A percentile compares a stretch with the other conserved stretches of the same genome.
phyloP scores from a whole-genome alignment of 805 yeast genomes.

The Aciculoconidium aculeatum region DNA sequence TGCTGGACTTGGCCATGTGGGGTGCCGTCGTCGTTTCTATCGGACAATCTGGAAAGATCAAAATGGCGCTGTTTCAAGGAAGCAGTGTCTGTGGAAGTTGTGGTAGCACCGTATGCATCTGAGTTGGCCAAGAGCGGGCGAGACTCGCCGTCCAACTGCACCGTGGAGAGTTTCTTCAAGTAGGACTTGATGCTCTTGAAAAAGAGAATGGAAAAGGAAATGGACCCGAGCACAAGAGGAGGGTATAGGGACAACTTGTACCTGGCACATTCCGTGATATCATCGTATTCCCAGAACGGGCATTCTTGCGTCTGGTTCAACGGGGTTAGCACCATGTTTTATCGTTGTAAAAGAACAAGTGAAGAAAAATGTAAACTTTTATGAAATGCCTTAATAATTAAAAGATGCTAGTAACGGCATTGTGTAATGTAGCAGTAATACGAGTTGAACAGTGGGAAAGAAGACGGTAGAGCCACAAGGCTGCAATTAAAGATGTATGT shows the following conservation, averaged over 20 bases:
- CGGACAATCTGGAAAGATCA: constrained; percentile 50
- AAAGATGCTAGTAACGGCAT: too few species aligned
- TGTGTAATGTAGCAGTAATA: constrained; percentile 1
- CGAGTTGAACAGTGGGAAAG: too few species aligned
- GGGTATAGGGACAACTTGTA: constrained; percentile 32
- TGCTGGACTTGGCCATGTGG: constrained; percentile 50
- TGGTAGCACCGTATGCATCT: constrained; percentile 28
- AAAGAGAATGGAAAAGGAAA: constrained; percentile 22
- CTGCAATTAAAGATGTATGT: too few species aligned
- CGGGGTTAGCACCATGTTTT: constrained; percentile 1
- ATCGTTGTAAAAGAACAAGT: neutral
- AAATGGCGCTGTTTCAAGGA: constrained; percentile 55
- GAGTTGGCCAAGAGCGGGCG: constrained; percentile 30
- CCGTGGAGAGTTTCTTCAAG: constrained; percentile 4
- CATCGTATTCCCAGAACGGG: constrained; percentile 54
- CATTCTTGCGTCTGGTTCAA: constrained; percentile 10
- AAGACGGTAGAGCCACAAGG: too few species aligned
- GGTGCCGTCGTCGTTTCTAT: constrained; percentile 53
- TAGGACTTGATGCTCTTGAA: constrained; percentile 15
- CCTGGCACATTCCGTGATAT: constrained; percentile 49
- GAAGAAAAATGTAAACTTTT: too few species aligned
- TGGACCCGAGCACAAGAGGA: constrained; percentile 24
- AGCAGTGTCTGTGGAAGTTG: constrained; percentile 5
- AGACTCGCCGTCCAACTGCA: constrained; percentile 14
- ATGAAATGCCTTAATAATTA: too few species aligned